Percentiles rank a stretch among this genome's conserved stretches.
These are phyloP conservation scores for Scedosporium boydii DNA, from an alignment of 2,329 filamentous ascomycete species.

Conservation along the genomic window DNA sequence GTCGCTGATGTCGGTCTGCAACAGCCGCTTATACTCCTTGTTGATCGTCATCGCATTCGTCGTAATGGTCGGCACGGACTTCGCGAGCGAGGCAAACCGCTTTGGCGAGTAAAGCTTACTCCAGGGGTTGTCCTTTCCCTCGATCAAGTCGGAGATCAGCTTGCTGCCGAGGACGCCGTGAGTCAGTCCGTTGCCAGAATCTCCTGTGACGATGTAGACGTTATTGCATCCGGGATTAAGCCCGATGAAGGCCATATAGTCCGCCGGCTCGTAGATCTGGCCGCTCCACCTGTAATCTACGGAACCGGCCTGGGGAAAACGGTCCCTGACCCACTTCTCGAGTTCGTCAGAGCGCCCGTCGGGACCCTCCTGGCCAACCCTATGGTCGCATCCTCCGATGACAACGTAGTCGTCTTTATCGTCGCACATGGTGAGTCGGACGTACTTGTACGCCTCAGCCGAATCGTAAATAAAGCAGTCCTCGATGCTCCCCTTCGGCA, in stretches of 20 bases:
- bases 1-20: slow-evolving; percentile 43
- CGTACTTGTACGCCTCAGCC: slow-evolving; percentile 45
- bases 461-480: slow-evolving; percentile 47
- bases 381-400: slow-evolving; percentile 48
- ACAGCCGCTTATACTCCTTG: slow-evolving; percentile 42
- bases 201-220: slow-evolving; percentile 45
- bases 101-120: slow-evolving; percentile 38
- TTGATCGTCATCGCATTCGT: slow-evolving; percentile 46
- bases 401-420: slow-evolving; percentile 44
- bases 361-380: slow-evolving; percentile 42
- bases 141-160: slow-evolving; percentile 44
- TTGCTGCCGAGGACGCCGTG: slow-evolving; percentile 42
- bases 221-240: slow-evolving; percentile 41
- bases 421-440: slow-evolving; percentile 42
- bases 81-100: slow-evolving; percentile 32
- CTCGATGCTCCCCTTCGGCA: slow-evolving; percentile 41
- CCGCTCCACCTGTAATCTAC: slow-evolving; percentile 49
- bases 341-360: slow-evolving; percentile 37
- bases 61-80: slow-evolving; percentile 34
- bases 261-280: slow-evolving; percentile 45
- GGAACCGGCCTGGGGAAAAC: slow-evolving; percentile 37
- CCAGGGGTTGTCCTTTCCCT: slow-evolving; percentile 39
- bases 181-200: slow-evolving; percentile 48
- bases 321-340: slow-evolving; percentile 40
- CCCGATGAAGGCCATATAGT: slow-evolving; percentile 47